Evolutionary conservation across 805 yeast species (phyloP).

Genomic region (Starmerella lactis-condensi): DNA sequence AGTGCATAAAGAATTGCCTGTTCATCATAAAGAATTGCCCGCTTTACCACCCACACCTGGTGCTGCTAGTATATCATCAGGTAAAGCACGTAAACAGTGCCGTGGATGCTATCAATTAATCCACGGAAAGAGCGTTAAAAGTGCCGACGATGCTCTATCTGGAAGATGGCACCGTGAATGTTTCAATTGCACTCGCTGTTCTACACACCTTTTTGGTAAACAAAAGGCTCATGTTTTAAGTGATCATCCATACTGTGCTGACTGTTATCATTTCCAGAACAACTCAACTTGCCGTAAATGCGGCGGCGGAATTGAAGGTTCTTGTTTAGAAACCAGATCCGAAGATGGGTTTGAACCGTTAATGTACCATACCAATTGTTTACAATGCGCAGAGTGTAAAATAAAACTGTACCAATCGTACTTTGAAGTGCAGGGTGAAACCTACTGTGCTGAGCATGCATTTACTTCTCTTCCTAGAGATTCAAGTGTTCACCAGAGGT

Average conservation of each 20-base stretch:
- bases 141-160: slow-evolving; percentile 42
- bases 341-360: slow-evolving; percentile 32
- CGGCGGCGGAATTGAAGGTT: slow-evolving; percentile 66
- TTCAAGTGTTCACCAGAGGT: slow-evolving; percentile 17
- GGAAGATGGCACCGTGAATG: slow-evolving; percentile 93
- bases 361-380: slow-evolving; percentile 59
- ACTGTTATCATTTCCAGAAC: slow-evolving; percentile 58
- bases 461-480: slow-evolving; percentile 13
- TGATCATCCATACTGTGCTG: slow-evolving; percentile 67
- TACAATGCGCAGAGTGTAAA: slow-evolving; percentile 46
- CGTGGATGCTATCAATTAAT: slow-evolving; percentile 49
- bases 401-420: slow-evolving; percentile 19
- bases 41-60: too few relatives aligned
- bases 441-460: slow-evolving; percentile 24
- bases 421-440: slow-evolving; percentile 21
- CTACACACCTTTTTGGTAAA: slow-evolving; percentile 16
- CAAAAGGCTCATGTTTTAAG: slow-evolving; percentile 42
- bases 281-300: slow-evolving; percentile 59
- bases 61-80: too few relatives aligned
- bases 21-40: too few relatives aligned
- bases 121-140: slow-evolving; percentile 48
- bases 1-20: too few relatives aligned
- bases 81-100: slow-evolving; percentile 27
- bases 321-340: slow-evolving; percentile 47
- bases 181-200: slow-evolving; percentile 57